phyloP scores from a whole-genome alignment of 179 eudicot species.

The Spinacia oleracea region DNA sequence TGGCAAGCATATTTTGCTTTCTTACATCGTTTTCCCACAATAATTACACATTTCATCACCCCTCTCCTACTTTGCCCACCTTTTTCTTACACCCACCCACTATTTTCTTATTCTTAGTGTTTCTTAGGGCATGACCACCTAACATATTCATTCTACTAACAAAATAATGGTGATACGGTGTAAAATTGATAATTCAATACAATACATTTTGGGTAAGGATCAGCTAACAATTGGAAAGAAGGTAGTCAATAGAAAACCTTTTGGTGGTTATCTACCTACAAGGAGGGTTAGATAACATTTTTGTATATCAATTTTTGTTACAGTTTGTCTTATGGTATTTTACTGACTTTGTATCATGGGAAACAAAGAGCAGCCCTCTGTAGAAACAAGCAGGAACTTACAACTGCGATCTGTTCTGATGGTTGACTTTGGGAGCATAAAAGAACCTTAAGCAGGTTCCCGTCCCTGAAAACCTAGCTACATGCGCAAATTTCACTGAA shows the following conservation, averaged over 20 bases:
- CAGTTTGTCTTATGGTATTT: neutral
- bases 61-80: too few species aligned
- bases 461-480: neutral
- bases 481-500: neutral
- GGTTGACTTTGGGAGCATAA: neutral
- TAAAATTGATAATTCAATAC: too few species aligned
- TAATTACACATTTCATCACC: too few species aligned
- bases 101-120: neutral
- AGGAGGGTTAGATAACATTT: neutral
- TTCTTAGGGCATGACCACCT: too few species aligned
- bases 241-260: neutral
- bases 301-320: neutral
- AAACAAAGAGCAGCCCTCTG: neutral
- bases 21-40: too few species aligned
- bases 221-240: neutral
- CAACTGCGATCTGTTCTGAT: neutral
- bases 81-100: too few species aligned
- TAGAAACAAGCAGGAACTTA: neutral
- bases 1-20: too few species aligned
- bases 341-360: neutral
- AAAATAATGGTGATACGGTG: too few species aligned
- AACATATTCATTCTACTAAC: too few species aligned
- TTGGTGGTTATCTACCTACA: neutral
- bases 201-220: too few species aligned
- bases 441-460: neutral